Percentiles rank a stretch among this genome's conserved stretches.
Conservation (phyloP, 2,329 filamentous ascomycete species). For the Aspergillus awamori region DNA sequence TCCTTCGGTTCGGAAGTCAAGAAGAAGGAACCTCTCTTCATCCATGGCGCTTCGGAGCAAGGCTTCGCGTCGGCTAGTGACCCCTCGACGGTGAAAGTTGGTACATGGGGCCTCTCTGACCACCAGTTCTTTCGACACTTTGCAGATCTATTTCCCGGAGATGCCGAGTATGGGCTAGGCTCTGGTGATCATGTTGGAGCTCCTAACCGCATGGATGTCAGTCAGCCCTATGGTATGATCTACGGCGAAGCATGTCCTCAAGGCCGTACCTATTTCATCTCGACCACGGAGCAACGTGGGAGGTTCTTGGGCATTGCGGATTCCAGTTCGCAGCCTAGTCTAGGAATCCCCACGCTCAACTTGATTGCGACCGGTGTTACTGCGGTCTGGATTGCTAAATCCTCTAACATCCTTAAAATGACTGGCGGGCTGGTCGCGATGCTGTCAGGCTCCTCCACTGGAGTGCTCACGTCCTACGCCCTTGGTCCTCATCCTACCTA, state of each 20-base stretch:
- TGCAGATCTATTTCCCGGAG: conserved; percentile 72
- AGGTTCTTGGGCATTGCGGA: conserved; percentile 69
- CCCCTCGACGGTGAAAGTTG: conserved; percentile 71
- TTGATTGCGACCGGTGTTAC: conserved; percentile 71
- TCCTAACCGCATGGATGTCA: conserved; percentile 89
- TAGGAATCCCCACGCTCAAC: conserved; percentile 76
- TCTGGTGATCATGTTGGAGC: conserved; percentile 73
- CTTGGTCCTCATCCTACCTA: conserved; percentile 65
- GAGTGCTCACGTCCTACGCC: conserved; percentile 80
- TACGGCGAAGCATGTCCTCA: conserved; percentile 85
- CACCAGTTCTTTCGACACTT: conserved; percentile 75
- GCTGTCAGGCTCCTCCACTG: conserved; percentile 78
- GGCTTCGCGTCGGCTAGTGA: conserved; percentile 81
- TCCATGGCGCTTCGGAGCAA: conserved; percentile 80
- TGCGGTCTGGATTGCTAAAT: conserved; percentile 89
- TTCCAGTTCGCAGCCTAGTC: conserved; percentile 62
- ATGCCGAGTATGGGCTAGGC: conserved; percentile 76
- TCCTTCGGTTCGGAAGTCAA: conserved; percentile 67
- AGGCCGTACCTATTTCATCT: conserved; percentile 77
- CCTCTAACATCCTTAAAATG: conserved; percentile 67
- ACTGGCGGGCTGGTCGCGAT: conserved; percentile 81
- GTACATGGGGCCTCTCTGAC: conserved; percentile 80
- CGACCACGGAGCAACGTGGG: conserved; percentile 72
- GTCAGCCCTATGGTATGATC: conserved; percentile 79
- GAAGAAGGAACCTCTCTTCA: conserved; percentile 75